These are phyloP conservation scores for Aspergillus oerlinghausenensis DNA, from an alignment of 2,329 filamentous ascomycete species.

Conservation along the genomic window DNA sequence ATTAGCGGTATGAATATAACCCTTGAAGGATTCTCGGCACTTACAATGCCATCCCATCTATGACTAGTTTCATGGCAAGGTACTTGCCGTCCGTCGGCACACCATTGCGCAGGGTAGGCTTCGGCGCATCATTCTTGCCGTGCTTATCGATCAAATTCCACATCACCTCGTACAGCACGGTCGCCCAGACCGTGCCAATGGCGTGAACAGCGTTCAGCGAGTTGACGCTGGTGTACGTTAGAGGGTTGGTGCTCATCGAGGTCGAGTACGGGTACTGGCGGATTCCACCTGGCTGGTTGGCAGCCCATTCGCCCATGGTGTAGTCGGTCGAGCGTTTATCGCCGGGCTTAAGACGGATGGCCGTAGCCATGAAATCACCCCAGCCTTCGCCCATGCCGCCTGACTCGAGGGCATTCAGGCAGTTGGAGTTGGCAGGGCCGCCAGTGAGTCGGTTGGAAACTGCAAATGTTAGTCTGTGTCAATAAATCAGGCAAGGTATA, in stretches of 20 bases:
- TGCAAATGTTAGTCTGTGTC: neutral
- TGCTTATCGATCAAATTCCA: constrained; percentile 16
- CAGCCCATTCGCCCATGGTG: constrained; percentile 10
- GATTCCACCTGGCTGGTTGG: constrained; percentile 4
- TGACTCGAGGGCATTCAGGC: constrained; percentile 7
- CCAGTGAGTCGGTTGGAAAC: constrained; percentile 15
- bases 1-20: neutral
- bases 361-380: constrained; percentile 13
- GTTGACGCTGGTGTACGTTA: constrained; percentile 9
- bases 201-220: constrained; percentile 4
- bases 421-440: constrained; percentile 9
- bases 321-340: constrained; percentile 8
- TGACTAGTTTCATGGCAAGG: constrained; percentile 13
- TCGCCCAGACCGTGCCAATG: constrained; percentile 12
- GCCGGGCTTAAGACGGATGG: constrained; percentile 10
- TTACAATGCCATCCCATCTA: constrained; percentile 14
- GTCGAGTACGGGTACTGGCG: constrained; percentile 13
- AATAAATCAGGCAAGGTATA: neutral
- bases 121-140: constrained; percentile 9
- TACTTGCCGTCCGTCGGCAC: constrained; percentile 13
- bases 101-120: constrained; percentile 1
- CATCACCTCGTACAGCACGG: constrained; percentile 14
- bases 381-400: constrained; percentile 17
- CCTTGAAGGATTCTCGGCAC: neutral
- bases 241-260: constrained; percentile 5